Evolutionary conservation across 2,329 filamentous ascomycete genomes (phyloP).

Genomic region (Phyllachora maydis): DNA sequence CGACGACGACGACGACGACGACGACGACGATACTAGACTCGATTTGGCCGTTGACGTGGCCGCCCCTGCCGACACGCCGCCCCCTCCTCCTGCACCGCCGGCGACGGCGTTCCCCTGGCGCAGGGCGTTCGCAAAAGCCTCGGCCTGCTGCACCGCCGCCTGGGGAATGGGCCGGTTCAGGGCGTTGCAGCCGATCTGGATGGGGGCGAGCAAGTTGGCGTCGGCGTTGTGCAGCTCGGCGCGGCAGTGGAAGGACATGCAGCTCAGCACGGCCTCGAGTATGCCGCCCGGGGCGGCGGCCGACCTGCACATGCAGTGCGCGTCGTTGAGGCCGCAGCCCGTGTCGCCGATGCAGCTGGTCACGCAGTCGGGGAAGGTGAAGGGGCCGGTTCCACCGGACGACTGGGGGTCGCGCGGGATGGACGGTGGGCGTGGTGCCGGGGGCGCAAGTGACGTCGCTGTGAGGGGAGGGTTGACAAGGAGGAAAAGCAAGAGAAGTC

Average conservation of each 20-base stretch:
- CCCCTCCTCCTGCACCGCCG: too few relatives aligned
- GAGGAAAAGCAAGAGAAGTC: too few relatives aligned
- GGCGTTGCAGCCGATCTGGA: constrained; percentile 13
- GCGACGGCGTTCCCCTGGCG: too few relatives aligned
- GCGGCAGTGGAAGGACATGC: constrained; percentile 16
- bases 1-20: neutral
- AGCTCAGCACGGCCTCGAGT: constrained; percentile 15
- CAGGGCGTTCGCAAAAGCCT: constrained; percentile 7
- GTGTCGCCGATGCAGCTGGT: constrained; percentile 13
- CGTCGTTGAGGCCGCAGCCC: constrained; percentile 11
- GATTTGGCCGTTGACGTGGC: too few relatives aligned
- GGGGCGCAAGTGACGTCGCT: too few relatives aligned
- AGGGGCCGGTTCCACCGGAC: too few relatives aligned
- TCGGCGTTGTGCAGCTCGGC: constrained; percentile 9
- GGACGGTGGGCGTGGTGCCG: too few relatives aligned
- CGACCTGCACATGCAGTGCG: constrained; percentile 16
- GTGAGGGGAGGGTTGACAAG: too few relatives aligned
- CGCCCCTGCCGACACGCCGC: too few relatives aligned
- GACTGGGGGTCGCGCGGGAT: too few relatives aligned
- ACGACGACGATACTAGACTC: neutral
- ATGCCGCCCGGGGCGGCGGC: constrained; percentile 11
- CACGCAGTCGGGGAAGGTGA: constrained; percentile 11
- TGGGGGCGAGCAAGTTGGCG: constrained; percentile 11
- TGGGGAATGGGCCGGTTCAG: constrained; percentile 10
- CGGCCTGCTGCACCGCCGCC: constrained; percentile 12